Percentiles rank a stretch among this genome's conserved stretches.
phyloP scores from a whole-genome alignment of 2,329 filamentous ascomycete genomes.

The Chaetomium globosum region DNA sequence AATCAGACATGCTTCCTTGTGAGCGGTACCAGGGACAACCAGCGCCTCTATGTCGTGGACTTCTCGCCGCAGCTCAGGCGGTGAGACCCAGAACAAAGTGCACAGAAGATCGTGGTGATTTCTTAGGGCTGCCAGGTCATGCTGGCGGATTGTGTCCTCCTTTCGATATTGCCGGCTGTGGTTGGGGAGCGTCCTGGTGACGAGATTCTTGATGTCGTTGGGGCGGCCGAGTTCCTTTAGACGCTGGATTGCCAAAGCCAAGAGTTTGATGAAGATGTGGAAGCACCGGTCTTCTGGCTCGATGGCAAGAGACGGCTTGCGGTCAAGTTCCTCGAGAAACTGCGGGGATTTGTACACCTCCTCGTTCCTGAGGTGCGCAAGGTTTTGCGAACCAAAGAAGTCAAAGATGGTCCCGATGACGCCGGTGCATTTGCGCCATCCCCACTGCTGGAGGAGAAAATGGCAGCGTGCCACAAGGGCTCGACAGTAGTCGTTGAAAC shows the following conservation, averaged over 20 bases:
- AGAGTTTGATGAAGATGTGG: conserved; percentile 67
- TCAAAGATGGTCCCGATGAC: conserved; percentile 66
- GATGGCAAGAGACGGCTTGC: conserved; percentile 51
- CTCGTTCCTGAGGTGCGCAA: conserved; percentile 66
- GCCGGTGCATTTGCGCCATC: conserved; percentile 61
- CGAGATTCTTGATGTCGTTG: conserved; percentile 64
- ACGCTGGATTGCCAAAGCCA: conserved; percentile 59
- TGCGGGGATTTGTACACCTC: conserved; percentile 62
- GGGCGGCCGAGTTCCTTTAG: conserved; percentile 51
- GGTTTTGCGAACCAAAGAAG: conserved; percentile 65
- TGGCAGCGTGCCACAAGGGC: conserved; percentile 63
- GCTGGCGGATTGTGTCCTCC: conserved; percentile 61
- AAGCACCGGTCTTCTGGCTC: conserved; percentile 64
- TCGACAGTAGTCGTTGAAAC: conserved; percentile 68
- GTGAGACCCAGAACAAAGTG: conserved; percentile 67
- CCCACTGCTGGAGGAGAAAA: conserved; percentile 66
- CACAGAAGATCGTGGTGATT: conserved; percentile 71
- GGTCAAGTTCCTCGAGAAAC: conserved; percentile 61
- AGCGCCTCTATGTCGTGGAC: conserved; percentile 61
- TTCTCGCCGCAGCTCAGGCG: conserved; percentile 56
- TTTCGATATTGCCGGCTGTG: conserved; percentile 66
- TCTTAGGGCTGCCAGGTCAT: conserved; percentile 64
- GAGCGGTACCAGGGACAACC: conserved; percentile 61
- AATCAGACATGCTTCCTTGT: conserved; percentile 67
- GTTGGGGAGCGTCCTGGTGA: conserved; percentile 65